Evolutionary conservation across 805 yeast genomes (phyloP).

Genomic region (Candida maris): DNA sequence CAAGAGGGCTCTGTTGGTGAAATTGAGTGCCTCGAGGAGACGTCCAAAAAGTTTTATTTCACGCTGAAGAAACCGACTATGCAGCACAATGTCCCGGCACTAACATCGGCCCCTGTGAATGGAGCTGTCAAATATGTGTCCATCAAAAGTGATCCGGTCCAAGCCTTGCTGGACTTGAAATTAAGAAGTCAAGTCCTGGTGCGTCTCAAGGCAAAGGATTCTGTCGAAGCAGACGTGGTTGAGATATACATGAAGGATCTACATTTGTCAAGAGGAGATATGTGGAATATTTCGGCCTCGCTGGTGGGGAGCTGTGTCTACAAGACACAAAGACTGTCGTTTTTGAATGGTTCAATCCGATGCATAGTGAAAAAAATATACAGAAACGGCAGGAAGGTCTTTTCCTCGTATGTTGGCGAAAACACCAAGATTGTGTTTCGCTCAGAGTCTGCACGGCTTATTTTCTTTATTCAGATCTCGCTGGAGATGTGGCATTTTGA

Average conservation of each 20-base stretch:
- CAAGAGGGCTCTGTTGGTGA: constrained; percentile 77
- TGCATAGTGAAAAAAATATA: constrained; percentile 62
- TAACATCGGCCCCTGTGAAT: constrained; percentile 19
- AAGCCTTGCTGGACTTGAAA: constrained; percentile 57
- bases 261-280: constrained; percentile 81
- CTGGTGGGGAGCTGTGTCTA: constrained; percentile 64
- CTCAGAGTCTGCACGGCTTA: constrained; percentile 83
- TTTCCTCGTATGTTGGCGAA: constrained; percentile 73
- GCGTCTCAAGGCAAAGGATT: constrained; percentile 38
- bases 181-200: constrained; percentile 66
- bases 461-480: constrained; percentile 83
- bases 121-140: constrained; percentile 42
- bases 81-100: not conserved
- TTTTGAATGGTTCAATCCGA: constrained; percentile 56
- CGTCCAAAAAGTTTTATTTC: constrained; percentile 40
- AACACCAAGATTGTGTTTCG: constrained; percentile 80
- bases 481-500: constrained; percentile 98
- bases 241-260: constrained; percentile 81
- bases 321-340: constrained; percentile 59
- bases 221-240: constrained; percentile 73
- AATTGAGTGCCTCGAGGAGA: constrained; percentile 43
- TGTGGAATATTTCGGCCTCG: constrained; percentile 77
- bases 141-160: constrained; percentile 56
- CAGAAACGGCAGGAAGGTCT: constrained; percentile 61
- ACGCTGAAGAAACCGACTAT: constrained; percentile 31